Conservation (phyloP, 805 yeast genomes). For the Lipomyces lipofer region DNA sequence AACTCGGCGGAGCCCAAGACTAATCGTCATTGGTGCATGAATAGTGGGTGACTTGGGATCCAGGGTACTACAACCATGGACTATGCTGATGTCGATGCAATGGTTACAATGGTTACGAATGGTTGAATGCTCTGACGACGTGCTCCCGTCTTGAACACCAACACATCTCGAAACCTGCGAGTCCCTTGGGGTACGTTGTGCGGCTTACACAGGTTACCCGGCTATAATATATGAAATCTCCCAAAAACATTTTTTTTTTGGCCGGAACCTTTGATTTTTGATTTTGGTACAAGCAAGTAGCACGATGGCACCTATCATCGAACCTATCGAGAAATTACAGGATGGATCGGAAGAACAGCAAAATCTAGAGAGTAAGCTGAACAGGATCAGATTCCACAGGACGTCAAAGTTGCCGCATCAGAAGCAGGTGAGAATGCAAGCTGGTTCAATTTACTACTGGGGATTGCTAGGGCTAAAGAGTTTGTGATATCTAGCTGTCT, state of each 20-base stretch:
- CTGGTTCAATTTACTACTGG: background rate
- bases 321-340: background rate
- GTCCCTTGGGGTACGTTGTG: too few relatives aligned
- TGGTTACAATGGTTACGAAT: too few relatives aligned
- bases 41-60: too few relatives aligned
- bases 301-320: background rate
- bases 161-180: too few relatives aligned
- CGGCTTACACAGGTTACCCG: conserved; percentile 9
- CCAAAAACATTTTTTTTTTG: conserved; percentile 8
- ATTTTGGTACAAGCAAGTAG: background rate
- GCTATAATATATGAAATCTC: conserved; percentile 3
- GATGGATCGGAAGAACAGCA: conserved; percentile 3
- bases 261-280: too few relatives aligned
- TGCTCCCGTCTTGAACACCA: too few relatives aligned
- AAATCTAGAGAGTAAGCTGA: conserved; percentile 58
- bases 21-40: conserved; percentile 41
- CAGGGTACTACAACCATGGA: too few relatives aligned
- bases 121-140: too few relatives aligned
- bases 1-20: conserved; percentile 59
- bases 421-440: conserved; percentile 50
- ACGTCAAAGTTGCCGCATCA: conserved; percentile 84
- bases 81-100: too few relatives aligned
- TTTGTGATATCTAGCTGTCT: conserved; percentile 38
- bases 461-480: background rate
- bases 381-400: conserved; percentile 68